Conservation (phyloP, 768 basidiomycete genomes). For the Neoboletus magnificus region DNA sequence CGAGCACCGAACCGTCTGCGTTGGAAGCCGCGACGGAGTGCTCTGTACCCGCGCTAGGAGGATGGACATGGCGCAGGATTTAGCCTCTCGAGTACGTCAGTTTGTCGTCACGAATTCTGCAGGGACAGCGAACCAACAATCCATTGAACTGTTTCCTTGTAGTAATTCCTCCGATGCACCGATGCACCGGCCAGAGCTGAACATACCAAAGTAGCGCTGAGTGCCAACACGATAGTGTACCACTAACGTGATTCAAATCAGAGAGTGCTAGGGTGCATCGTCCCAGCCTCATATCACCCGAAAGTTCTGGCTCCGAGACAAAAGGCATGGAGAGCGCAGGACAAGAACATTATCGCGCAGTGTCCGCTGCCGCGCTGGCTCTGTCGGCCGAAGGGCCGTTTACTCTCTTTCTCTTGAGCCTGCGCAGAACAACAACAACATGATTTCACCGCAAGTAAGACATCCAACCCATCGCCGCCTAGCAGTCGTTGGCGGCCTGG, state of each 20-base stretch:
- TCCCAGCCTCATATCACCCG: neutral
- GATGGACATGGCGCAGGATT: conserved; percentile 66
- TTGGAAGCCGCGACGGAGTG: conserved; percentile 7
- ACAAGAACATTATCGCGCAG: neutral
- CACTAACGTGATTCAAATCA: neutral
- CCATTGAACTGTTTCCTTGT: neutral
- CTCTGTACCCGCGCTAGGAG: conserved; percentile 45
- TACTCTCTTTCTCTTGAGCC: neutral
- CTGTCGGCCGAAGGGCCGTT: neutral
- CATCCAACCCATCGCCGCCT: neutral
- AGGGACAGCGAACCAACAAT: neutral
- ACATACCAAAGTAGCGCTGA: neutral
- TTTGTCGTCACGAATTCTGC: neutral
- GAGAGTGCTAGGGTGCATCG: neutral
- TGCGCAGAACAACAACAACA: neutral
- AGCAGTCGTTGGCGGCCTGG: neutral
- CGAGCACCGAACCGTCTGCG: conserved; percentile 27
- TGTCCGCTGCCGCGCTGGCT: neutral
- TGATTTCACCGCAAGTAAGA: neutral
- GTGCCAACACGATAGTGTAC: neutral
- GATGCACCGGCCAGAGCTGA: neutral
- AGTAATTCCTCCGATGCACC: neutral
- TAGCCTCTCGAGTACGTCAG: conserved; percentile 31
- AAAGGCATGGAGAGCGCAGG: no score
- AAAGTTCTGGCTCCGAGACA: neutral